These are phyloP conservation scores for Lasiosphaeriaceae sp. DNA, from an alignment of 495 filamentous ascomycete species.

Conservation along the genomic window DNA sequence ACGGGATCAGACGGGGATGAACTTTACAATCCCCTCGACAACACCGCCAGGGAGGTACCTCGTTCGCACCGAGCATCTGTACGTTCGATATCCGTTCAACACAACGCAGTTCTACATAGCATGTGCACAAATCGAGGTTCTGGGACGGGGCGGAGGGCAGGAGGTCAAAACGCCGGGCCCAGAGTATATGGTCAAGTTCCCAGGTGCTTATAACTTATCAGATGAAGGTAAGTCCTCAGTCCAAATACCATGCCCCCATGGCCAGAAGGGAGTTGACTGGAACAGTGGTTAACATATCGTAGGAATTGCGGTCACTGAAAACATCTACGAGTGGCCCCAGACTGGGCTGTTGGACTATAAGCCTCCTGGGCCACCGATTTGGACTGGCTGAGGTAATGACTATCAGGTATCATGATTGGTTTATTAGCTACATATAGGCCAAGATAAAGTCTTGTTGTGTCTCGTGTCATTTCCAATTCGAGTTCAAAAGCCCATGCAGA, in stretches of 20 bases:
- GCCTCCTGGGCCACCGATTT: constrained; percentile 5
- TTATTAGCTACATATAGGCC: too few species aligned
- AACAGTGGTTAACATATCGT: too few species aligned
- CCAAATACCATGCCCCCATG: too few species aligned
- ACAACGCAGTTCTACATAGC: constrained; percentile 11
- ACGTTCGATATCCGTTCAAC: neutral
- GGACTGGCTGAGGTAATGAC: constrained; percentile 1
- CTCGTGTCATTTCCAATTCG: too few species aligned
- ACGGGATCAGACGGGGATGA: constrained; percentile 9
- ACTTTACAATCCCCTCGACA: constrained; percentile 5
- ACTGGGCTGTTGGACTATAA: constrained; percentile 4
- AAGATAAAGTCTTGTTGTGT: too few species aligned
- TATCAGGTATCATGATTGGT: too few species aligned
- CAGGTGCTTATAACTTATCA: neutral
- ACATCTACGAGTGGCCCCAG: constrained; percentile 7
- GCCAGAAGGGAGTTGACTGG: too few species aligned
- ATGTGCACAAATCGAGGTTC: constrained; percentile 5
- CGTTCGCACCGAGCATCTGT: constrained; percentile 6
- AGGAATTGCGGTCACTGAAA: constrained; percentile 4
- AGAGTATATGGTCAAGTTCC: constrained; percentile 5
- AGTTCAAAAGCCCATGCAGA: too few species aligned
- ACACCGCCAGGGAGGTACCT: constrained; percentile 5
- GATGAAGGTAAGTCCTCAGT: too few species aligned
- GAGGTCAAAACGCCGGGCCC: neutral
- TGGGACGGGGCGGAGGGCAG: neutral